These are phyloP conservation scores for Apiospora rasikravindrae DNA, from an alignment of 2,329 filamentous ascomycete genomes.

Conservation along the genomic window DNA sequence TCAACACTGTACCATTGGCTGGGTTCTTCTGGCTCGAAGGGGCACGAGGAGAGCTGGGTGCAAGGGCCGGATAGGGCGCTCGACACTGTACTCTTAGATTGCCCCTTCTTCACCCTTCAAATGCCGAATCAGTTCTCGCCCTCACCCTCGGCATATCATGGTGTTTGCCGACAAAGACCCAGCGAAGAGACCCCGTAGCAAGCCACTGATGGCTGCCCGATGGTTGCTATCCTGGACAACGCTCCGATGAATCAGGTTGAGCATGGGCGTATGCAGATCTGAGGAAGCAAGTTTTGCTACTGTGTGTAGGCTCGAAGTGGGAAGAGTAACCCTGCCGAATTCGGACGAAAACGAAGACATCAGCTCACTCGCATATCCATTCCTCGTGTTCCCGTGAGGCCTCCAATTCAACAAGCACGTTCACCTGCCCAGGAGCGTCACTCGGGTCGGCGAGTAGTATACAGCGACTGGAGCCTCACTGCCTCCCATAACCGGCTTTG, in stretches of 20 bases:
- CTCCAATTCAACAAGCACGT: not conserved
- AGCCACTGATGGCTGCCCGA: not conserved
- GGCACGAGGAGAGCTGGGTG: not conserved
- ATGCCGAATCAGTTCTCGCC: not conserved
- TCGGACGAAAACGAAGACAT: not conserved
- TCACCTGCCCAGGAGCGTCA: not conserved
- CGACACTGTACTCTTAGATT: not conserved
- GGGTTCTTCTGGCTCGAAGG: not conserved
- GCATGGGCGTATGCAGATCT: not conserved
- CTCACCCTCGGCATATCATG: not conserved
- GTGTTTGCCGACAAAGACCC: not conserved
- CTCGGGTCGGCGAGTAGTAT: not conserved
- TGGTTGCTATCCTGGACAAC: not conserved
- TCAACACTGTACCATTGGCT: not conserved
- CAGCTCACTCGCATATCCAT: not conserved
- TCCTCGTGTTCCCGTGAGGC: slow-evolving; percentile 2
- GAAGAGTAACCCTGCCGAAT: not conserved
- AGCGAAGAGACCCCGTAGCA: not conserved
- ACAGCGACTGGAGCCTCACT: not conserved
- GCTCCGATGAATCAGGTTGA: not conserved
- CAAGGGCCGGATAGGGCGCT: not conserved
- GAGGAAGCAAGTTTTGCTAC: not conserved
- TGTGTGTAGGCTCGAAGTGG: slow-evolving; percentile 1
- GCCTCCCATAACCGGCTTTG: not conserved
- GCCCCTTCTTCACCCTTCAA: not conserved